Conservation (phyloP, 1,284 basidiomycete species). For the Apiotrichum sp. region DNA sequence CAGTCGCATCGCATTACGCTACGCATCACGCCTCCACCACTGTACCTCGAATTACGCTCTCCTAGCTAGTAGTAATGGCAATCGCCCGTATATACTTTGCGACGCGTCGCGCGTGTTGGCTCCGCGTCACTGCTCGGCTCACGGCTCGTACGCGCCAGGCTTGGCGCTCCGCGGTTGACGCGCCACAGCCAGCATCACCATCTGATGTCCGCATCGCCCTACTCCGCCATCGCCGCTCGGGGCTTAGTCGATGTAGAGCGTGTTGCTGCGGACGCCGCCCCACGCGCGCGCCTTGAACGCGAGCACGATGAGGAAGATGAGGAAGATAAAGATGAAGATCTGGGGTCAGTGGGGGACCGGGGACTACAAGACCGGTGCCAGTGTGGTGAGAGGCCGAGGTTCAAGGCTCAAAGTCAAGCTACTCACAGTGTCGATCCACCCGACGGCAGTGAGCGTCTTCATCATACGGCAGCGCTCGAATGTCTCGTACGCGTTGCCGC, state of each 20-base stretch:
- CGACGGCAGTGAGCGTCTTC: slow-evolving; percentile 42
- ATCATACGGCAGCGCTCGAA: slow-evolving; percentile 43
- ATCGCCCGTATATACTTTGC: too few species aligned
- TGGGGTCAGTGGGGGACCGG: slow-evolving; percentile 10
- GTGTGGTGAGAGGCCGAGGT: neutral
- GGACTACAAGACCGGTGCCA: too few species aligned
- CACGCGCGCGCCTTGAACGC: slow-evolving; percentile 44
- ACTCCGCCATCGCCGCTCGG: neutral
- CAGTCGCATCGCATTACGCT: too few species aligned
- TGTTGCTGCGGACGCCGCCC: slow-evolving; percentile 33
- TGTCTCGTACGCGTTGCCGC: slow-evolving; percentile 26
- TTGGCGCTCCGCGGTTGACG: too few species aligned
- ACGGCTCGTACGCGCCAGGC: too few species aligned
- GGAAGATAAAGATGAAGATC: slow-evolving; percentile 37
- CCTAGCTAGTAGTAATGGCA: too few species aligned
- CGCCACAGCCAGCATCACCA: too few species aligned
- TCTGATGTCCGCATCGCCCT: too few species aligned
- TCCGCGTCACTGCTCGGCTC: too few species aligned
- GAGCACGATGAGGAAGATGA: slow-evolving; percentile 32
- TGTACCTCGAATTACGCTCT: too few species aligned
- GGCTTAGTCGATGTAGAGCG: slow-evolving; percentile 35
- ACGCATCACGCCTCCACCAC: too few species aligned
- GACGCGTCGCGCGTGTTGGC: too few species aligned
- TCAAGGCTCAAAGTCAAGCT: neutral
- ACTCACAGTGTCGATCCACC: slow-evolving; percentile 43